A percentile compares a stretch with the other conserved stretches of the same genome.
phyloP scores from a whole-genome alignment of 805 yeast genomes.

The Candida cerambycidarum region DNA sequence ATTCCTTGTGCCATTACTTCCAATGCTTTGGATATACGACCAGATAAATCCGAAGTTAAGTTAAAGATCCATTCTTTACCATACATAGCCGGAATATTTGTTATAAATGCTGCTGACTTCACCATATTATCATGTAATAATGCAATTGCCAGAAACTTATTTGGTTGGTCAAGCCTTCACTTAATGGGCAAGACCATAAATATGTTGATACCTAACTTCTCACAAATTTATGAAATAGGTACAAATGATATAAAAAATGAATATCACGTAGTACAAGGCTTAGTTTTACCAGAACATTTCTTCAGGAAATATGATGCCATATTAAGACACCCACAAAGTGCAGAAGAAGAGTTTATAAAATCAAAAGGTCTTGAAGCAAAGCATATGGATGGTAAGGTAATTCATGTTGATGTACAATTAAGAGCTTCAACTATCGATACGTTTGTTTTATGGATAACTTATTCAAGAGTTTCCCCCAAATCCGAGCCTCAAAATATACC shows the following conservation, averaged over 20 bases:
- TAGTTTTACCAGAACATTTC: conserved; percentile 88
- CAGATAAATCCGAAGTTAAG: conserved; percentile 43
- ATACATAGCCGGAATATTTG: conserved; percentile 82
- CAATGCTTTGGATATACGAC: conserved; percentile 51
- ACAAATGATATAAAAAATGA: conserved; percentile 23
- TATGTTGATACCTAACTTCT: conserved; percentile 62
- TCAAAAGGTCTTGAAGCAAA: conserved; percentile 68
- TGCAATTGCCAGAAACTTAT: conserved; percentile 74
- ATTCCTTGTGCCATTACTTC: conserved; percentile 77
- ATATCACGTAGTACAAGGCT: conserved; percentile 49
- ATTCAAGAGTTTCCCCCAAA: conserved; percentile 48
- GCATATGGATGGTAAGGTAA: conserved; percentile 65
- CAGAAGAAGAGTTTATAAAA: conserved; percentile 47
- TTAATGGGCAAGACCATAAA: conserved; percentile 46
- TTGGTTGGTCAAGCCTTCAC: conserved; percentile 62
- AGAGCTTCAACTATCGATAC: conserved; percentile 62
- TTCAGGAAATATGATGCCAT: conserved; percentile 68
- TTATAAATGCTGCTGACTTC: conserved; percentile 53
- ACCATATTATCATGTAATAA: conserved; percentile 71
- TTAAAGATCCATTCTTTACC: conserved; percentile 76
- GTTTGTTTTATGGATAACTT: conserved; percentile 81
- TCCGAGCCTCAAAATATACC: background rate
- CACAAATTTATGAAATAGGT: conserved; percentile 44
- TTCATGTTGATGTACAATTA: conserved; percentile 77
- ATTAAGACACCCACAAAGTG: conserved; percentile 20